Base-by-base conservation (phyloP, 768 basidiomycete species). In the Tylopilus plumbeoviolaceoides region DNA sequence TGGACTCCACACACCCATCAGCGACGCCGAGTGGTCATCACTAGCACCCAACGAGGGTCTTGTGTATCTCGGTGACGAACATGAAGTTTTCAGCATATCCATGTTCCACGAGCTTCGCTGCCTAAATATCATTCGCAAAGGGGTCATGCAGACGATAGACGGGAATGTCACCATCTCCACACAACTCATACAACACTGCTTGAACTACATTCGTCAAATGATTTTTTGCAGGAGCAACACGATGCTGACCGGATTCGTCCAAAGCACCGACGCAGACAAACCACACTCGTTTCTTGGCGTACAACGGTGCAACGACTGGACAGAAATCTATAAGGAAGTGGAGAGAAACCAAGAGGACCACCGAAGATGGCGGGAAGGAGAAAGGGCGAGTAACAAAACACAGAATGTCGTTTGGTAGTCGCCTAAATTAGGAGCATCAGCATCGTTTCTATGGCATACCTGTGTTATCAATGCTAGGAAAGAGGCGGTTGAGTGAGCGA, bases 151-250 rank as follows among this genome's bases (percentile, higher is more conserved):
- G 28, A 18, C 36, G 9, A 39, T 51, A 23, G 21, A 40, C 35
- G 25, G 42, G 38, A 39, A 51, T 8, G 12, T 15, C 17, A 46
- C 50, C 5, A 11, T 23, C 44, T 40, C 50, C 3, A 18, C 27
- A 7, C 36, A 39, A 27, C 50, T 46, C 25, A 20, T 51, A 27
- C 28, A 46, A 7, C 50, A 51, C 44, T 46, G 50, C 44, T 39
- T 46, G 20, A 51, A 51, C 50, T 46, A 51, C 50, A 21, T 51
- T 15, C 44, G 51, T 18, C 51, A 52, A 18, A 52, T 52, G 51
- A 33, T 40, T 7, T 33, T 52, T 31, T 47, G 51, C 38, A 40
- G 51, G 45, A 41, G 51, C 14, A 52, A 52, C 30, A 47, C 44
- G n/a, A 52, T 47, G 45, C 23, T 52, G 8, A 52, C 23, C 12